A percentile compares a stretch with the other conserved stretches of the same genome.
phyloP scores from a whole-genome alignment of 208 protist genomes.

The Trypanosoma cruzi region DNA sequence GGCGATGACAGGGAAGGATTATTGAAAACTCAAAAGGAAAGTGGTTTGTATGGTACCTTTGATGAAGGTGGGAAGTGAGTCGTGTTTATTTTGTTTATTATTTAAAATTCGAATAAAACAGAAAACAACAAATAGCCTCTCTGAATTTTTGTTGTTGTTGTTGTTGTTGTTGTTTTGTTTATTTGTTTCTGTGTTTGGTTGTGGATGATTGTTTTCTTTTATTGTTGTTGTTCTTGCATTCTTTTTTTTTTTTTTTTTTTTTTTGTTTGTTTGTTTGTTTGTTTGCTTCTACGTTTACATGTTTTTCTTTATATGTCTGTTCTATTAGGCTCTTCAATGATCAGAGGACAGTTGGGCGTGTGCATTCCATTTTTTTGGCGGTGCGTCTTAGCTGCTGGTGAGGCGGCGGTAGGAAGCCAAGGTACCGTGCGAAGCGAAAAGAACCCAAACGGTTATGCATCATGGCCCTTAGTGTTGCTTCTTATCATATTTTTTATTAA shows the following conservation, averaged over 20 bases:
- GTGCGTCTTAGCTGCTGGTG: neutral
- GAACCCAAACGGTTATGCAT: conserved; percentile 33
- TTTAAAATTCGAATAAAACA: too few species aligned
- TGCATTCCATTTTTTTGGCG: neutral
- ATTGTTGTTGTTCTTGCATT: conserved; percentile 2
- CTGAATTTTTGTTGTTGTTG: too few species aligned
- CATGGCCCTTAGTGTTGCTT: conserved; percentile 48
- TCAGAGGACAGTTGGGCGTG: neutral
- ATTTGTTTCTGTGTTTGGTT: neutral
- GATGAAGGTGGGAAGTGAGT: neutral
- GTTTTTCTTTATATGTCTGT: neutral
- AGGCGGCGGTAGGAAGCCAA: neutral
- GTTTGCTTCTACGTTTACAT: neutral
- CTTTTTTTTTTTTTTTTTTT: conserved; percentile 9
- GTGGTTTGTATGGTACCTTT: conserved; percentile 24
- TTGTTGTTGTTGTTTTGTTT: too few species aligned
- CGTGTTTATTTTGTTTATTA: neutral
- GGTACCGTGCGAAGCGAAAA: neutral
- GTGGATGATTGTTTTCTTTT: conserved; percentile 2
- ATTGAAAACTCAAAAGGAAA: neutral
- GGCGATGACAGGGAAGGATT: conserved; percentile 6
- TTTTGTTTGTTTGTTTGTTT: too few species aligned
- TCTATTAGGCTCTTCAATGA: neutral
- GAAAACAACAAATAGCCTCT: too few species aligned
- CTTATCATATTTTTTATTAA: conserved; percentile 46